These are phyloP conservation scores for Yamadazyma ubonensis DNA, from an alignment of 805 yeast species.

Conservation along the genomic window DNA sequence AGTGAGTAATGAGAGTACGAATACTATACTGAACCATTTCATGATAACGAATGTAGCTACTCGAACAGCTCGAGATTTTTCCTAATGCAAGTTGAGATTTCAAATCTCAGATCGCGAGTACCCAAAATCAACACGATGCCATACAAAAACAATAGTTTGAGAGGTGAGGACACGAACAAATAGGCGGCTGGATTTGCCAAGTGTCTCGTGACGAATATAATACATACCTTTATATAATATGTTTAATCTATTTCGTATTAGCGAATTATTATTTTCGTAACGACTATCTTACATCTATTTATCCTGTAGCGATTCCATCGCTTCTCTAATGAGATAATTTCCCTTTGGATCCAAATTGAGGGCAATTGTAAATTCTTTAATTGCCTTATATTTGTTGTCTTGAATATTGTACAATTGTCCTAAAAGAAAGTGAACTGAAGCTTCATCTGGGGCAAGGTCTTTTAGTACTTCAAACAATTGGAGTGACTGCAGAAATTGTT, in stretches of 20 bases:
- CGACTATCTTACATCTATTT: constrained; percentile 13
- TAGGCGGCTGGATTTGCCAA: too few species aligned
- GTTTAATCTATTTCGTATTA: background rate
- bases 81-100: too few species aligned
- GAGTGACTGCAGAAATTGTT: constrained; percentile 69
- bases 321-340: constrained; percentile 78
- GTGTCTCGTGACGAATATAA: too few species aligned
- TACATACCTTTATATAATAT: background rate
- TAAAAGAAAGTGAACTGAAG: constrained; percentile 83
- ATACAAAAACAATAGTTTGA: background rate
- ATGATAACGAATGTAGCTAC: background rate
- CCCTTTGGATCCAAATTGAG: constrained; percentile 92
- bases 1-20: background rate
- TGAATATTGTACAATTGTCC: constrained; percentile 83
- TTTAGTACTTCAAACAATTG: constrained; percentile 70
- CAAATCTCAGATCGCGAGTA: background rate
- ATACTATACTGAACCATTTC: background rate
- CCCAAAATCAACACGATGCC: constrained; percentile 1
- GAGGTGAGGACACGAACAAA: background rate
- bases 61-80: too few species aligned
- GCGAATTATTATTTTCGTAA: background rate
- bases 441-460: constrained; percentile 88
- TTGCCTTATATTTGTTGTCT: constrained; percentile 72
- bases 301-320: constrained; percentile 57
- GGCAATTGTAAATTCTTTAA: constrained; percentile 84